phyloP scores from a whole-genome alignment of 129 eudicot genomes.

The Sambucus nigra region DNA sequence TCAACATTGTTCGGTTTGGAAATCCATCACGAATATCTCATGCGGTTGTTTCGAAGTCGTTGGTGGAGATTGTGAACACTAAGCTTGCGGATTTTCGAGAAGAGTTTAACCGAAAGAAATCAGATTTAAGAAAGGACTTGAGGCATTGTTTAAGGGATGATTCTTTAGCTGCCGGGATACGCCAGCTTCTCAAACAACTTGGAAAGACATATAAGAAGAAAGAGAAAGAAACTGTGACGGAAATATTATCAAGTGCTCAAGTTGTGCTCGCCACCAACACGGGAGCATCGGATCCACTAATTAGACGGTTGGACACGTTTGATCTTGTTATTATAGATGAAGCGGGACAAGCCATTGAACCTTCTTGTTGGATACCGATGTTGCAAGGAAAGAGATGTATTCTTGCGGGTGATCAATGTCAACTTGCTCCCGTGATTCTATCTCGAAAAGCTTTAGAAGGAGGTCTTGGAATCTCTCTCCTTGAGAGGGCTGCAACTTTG shows the following conservation, averaged over 20 bases:
- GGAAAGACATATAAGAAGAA: constrained; percentile 74
- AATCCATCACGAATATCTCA: constrained; percentile 87
- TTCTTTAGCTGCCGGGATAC: constrained; percentile 87
- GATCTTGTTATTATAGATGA: constrained; percentile 92
- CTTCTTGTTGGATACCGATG: constrained; percentile 88
- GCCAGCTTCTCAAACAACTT: constrained; percentile 88
- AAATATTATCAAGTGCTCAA: constrained; percentile 61
- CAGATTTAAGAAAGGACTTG: constrained; percentile 76
- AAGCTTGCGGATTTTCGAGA: constrained; percentile 45
- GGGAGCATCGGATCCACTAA: constrained; percentile 87
- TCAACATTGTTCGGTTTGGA: constrained; percentile 72
- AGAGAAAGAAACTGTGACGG: constrained; percentile 79
- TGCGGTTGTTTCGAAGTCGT: constrained; percentile 68
- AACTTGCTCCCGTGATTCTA: constrained; percentile 85
- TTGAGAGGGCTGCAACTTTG: constrained; percentile 67
- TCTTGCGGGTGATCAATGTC: constrained; percentile 91
- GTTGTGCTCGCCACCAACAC: constrained; percentile 88
- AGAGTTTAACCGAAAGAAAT: constrained; percentile 71
- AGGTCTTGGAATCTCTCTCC: constrained; percentile 77
- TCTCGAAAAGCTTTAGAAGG: constrained; percentile 91
- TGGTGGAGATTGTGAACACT: constrained; percentile 61
- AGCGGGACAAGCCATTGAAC: constrained; percentile 95
- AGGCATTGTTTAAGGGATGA: constrained; percentile 81
- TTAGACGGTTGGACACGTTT: constrained; percentile 55
- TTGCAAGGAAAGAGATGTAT: constrained; percentile 71